phyloP scores from a whole-genome alignment of 2,329 filamentous ascomycete species.

The Sporothrix protearum region DNA sequence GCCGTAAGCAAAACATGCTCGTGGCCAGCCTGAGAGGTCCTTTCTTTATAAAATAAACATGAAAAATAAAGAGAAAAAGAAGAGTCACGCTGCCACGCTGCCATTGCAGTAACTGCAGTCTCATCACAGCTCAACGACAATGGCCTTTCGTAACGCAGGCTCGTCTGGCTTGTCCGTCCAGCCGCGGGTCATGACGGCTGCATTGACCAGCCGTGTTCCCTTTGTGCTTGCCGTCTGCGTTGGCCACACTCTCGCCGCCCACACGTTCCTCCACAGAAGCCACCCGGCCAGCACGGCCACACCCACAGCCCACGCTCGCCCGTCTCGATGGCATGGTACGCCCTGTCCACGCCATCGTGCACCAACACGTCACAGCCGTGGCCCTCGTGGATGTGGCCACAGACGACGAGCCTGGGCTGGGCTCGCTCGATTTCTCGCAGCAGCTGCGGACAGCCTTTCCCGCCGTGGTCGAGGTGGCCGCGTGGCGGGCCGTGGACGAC shows the following conservation, averaged over 20 bases:
- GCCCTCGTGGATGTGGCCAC: conserved; percentile 21
- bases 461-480: conserved; percentile 15
- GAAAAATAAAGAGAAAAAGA: no score
- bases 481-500: conserved; percentile 20
- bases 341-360: conserved; percentile 4
- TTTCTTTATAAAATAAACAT: no score
- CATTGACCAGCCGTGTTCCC: neutral
- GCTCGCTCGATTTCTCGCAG: neutral
- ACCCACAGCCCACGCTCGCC: neutral
- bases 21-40: no score
- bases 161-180: neutral
- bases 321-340: neutral
- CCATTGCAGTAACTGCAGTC: no score
- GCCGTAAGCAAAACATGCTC: no score
- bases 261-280: neutral
- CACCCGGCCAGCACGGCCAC: neutral
- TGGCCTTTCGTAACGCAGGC: neutral
- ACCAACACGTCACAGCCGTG: conserved; percentile 13
- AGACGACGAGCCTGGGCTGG: conserved; percentile 14
- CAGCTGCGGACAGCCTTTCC: conserved; percentile 20
- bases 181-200: neutral
- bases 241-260: neutral
- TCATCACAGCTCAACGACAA: neutral
- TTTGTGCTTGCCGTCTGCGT: neutral
- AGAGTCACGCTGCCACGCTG: no score